Evolutionary conservation across 164 flowering plant genomes (phyloP).

Genomic region (Aristolochia fimbriata): DNA sequence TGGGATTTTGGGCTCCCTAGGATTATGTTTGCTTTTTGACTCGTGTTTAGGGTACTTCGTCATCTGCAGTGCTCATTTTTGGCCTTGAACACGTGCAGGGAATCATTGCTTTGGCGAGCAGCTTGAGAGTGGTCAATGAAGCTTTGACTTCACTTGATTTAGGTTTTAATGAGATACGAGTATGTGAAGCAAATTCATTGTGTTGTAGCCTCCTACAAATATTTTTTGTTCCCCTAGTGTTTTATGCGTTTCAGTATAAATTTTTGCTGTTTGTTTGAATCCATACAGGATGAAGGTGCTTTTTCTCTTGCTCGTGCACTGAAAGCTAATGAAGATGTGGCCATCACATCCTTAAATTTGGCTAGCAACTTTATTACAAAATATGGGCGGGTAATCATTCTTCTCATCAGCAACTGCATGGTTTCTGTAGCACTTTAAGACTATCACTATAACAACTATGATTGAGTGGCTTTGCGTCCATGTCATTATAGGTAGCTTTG

Average conservation of each 20-base stretch:
- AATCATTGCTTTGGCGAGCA: slow-evolving; percentile 63
- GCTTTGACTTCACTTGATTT: slow-evolving; percentile 74
- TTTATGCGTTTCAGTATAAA: neutral
- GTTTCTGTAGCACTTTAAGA: neutral
- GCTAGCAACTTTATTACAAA: slow-evolving; percentile 84
- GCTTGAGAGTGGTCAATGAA: slow-evolving; percentile 94
- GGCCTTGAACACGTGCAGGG: slow-evolving; percentile 47
- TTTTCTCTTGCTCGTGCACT: slow-evolving; percentile 95
- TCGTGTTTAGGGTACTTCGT: no score
- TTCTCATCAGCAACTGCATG: neutral
- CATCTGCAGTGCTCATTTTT: neutral
- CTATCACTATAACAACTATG: no score
- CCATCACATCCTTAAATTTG: slow-evolving; percentile 65
- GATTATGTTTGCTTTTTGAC: no score
- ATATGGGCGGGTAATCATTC: slow-evolving; percentile 65
- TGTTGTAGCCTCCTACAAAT: neutral
- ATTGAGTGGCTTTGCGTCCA: neutral
- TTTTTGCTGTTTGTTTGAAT: neutral
- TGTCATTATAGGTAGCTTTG: slow-evolving; percentile 57
- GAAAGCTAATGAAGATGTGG: slow-evolving; percentile 82
- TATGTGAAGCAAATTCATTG: slow-evolving; percentile 14
- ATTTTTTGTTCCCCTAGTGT: neutral
- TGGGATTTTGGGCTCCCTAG: no score
- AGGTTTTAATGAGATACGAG: slow-evolving; percentile 93
- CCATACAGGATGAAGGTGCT: slow-evolving; percentile 77